Base-by-base conservation (phyloP, 768 basidiomycete genomes). In the Candolleomyces aberdarensis region DNA sequence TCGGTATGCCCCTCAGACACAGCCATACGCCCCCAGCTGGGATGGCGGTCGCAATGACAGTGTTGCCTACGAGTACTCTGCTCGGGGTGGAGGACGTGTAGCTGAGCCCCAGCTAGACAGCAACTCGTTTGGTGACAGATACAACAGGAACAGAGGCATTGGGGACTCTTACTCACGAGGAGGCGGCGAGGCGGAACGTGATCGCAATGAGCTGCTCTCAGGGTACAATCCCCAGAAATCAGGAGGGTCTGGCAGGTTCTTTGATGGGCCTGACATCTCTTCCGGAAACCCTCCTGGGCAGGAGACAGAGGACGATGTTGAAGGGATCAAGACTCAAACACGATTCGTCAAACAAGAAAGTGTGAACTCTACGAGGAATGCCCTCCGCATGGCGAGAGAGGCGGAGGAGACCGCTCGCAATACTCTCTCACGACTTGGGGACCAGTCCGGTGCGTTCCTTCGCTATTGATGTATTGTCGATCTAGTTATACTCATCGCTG, bases 261-360 rank as follows among this genome's bases (percentile, higher is more conserved):
- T 86, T 61, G 88, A 91, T 67, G 88, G 85, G 0, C 85, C 86
- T 8, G 69, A 65, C 20, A 61, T 76, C 32, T 71, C 67, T 32
- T 80, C 81, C 39, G 83, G 84, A 40, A 65, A 78, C 53, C 80
- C 36, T 8, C 54, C 84, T 15, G 89, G 88, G 46, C 85, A 89
- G 70, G 89, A 91, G 70, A 86, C 85, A 56, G 92, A 94, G 1
- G 92, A 94, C 62, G 95, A 95, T 64, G 78, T 95, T 5, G 96
- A 99, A 75, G 93, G 89, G 26, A 98, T 99, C 75, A 98, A 97
- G 76, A 86, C 92, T 67, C 89, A 95, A 74, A 94, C 92, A 62
- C 83, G 87, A 59, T 91, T 84, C 68, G 71, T 90, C 63, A 98
- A 99, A 76, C 94, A 98, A 75, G 96, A 98, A 67, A 90, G 87